These are phyloP conservation scores for Niveomyces coronatus DNA, from an alignment of 2,329 filamentous ascomycete genomes.

Conservation along the genomic window DNA sequence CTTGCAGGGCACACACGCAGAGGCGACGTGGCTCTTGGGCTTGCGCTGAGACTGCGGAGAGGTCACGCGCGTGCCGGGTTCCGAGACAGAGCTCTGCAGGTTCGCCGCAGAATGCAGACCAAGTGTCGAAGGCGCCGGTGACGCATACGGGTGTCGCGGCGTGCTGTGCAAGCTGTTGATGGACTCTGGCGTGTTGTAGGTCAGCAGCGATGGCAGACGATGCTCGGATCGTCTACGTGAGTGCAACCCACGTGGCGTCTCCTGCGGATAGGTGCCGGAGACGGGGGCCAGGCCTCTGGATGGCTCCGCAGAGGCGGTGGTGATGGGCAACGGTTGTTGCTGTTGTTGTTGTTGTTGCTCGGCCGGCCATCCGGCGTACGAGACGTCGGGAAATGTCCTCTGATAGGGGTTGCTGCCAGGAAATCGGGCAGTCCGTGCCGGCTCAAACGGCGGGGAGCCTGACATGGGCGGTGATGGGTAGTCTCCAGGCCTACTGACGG, in stretches of 20 bases:
- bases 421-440: slow-evolving; percentile 21
- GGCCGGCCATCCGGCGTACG: slow-evolving; percentile 28
- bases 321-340: not conserved
- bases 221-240: slow-evolving; percentile 19
- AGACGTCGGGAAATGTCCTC: slow-evolving; percentile 35
- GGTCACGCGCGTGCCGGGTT: slow-evolving; percentile 18
- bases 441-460: slow-evolving; percentile 53
- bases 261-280: slow-evolving; percentile 20
- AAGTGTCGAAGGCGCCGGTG: slow-evolving; percentile 4
- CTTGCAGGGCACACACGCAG: slow-evolving; percentile 78
- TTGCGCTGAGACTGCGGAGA: slow-evolving; percentile 55
- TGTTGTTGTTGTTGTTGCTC: slow-evolving; percentile 18
- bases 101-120: slow-evolving; percentile 1
- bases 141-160: not conserved
- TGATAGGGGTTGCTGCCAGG: slow-evolving; percentile 29
- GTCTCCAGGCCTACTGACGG: slow-evolving; percentile 46
- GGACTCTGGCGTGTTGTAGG: slow-evolving; percentile 15
- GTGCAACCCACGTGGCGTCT: slow-evolving; percentile 16
- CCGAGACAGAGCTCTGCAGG: not conserved
- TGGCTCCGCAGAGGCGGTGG: slow-evolving; percentile 14
- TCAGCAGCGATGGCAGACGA: slow-evolving; percentile 14
- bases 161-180: slow-evolving; percentile 3
- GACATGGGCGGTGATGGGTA: slow-evolving; percentile 69
- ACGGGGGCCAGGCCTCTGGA: slow-evolving; percentile 12
- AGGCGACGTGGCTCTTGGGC: slow-evolving; percentile 73